Conservation (phyloP, 805 yeast genomes). For the Starmerella cellae region DNA sequence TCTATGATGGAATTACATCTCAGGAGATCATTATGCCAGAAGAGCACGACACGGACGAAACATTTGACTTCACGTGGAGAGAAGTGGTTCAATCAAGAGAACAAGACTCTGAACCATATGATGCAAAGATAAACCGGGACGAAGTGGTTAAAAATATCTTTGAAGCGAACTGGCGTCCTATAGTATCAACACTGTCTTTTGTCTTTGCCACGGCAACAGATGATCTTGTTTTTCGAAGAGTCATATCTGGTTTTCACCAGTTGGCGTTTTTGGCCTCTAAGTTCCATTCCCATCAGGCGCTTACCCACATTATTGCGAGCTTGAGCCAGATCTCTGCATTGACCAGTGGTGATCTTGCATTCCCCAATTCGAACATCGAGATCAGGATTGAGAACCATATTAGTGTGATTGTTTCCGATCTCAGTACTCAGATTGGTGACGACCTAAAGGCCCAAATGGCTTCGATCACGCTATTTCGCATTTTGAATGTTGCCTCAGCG, state of each 20-base stretch:
- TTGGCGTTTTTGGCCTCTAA: slow-evolving; percentile 62
- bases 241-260: slow-evolving; percentile 79
- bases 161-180: slow-evolving; percentile 44
- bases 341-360: slow-evolving; percentile 31
- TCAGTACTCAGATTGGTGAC: slow-evolving; percentile 71
- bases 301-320: slow-evolving; percentile 53
- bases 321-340: slow-evolving; percentile 60
- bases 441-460: slow-evolving; percentile 88
- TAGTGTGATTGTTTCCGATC: slow-evolving; percentile 59
- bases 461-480: slow-evolving; percentile 69
- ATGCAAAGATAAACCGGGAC: slow-evolving; percentile 8
- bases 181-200: slow-evolving; percentile 59
- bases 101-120: slow-evolving; percentile 18
- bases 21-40: slow-evolving; percentile 95
- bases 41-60: slow-evolving; percentile 83
- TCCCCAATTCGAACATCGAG: slow-evolving; percentile 24
- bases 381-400: slow-evolving; percentile 37
- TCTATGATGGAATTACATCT: slow-evolving; percentile 65
- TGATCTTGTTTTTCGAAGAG: slow-evolving; percentile 74
- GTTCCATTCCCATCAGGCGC: slow-evolving; percentile 42
- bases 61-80: slow-evolving; percentile 67
- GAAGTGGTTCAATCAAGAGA: slow-evolving; percentile 23
- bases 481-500: slow-evolving; percentile 45
- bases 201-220: slow-evolving; percentile 83
- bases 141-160: slow-evolving; percentile 66